Base-by-base conservation (phyloP, 768 basidiomycete species). In the Suillus variegatus region DNA sequence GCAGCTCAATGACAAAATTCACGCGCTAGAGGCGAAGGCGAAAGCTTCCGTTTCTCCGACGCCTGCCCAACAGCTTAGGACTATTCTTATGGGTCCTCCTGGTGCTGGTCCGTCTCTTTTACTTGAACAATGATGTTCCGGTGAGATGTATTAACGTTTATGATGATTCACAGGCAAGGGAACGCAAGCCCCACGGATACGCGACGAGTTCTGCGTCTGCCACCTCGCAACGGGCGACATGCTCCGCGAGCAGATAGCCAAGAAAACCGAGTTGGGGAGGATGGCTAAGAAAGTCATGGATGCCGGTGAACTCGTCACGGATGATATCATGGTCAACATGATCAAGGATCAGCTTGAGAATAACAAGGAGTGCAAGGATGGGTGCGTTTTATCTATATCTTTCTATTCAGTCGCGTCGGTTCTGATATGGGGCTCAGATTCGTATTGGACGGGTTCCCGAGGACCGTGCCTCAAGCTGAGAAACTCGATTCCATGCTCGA, bases 181-280 rank as follows among this genome's bases (percentile, higher is more conserved):
- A 35, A 99, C 97, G 3, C 97, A 99, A 78, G 97, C 95, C 0
- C 97, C 97, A 6, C 86, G 84, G 75, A 95, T 99, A 81, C 88
- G 90, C 61, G 89, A 94, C 68, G 86, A 93, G 74, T 99, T 92
- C 83, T 96, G 95, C 75, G 88, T 99, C 54, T 99, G 97, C 83
- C 97, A 99, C 82, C 83, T 99, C 71, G 97, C 97, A 32, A 99
- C 97, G 38, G 97, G 97, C 22, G 97, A 99, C 82, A 97, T 99
- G 95, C 85, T 99, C 65, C 91, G 97, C 60, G 93, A 95, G 68
- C 95, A 99, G 78, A 95, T 99, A 66, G 74, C 88, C 43, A 78
- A 88, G 75, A 91, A 96, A 81, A 97, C 97, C 5, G 81, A 86
- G 51, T 87, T 99, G 49, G 97, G 97, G 67, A 80, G 91, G 55